Conservation (phyloP, 306 rosid species). For the Cucumis hystrix region DNA sequence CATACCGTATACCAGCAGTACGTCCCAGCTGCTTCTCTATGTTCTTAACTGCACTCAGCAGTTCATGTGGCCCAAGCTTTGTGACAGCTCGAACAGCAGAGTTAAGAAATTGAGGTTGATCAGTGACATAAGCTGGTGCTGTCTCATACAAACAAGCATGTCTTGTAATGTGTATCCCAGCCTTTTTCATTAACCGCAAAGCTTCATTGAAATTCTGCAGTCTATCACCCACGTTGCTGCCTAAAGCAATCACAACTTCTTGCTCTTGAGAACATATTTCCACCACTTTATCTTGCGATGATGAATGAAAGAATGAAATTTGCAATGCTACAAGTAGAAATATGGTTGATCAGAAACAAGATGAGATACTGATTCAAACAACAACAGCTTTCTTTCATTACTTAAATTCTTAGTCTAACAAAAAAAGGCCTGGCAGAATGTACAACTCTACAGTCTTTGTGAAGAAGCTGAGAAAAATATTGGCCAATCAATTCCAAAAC, state of each 20-base stretch:
- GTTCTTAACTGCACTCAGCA: conserved; percentile 49
- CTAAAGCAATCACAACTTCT: conserved; percentile 89
- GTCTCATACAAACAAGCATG: conserved; percentile 83
- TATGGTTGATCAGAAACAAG: conserved; percentile 4
- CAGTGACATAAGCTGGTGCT: conserved; percentile 77
- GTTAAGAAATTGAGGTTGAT: conserved; percentile 75
- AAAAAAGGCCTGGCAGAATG: background rate
- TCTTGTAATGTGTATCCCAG: conserved; percentile 57
- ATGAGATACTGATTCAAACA: background rate
- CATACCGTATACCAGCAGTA: conserved; percentile 62
- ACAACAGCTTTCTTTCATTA: background rate
- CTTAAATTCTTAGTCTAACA: background rate
- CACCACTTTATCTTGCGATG: conserved; percentile 18
- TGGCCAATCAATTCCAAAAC: background rate
- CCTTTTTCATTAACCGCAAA: conserved; percentile 50
- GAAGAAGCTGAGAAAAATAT: background rate
- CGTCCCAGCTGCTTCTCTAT: conserved; percentile 75
- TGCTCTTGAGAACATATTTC: conserved; percentile 61
- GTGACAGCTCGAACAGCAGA: conserved; percentile 84
- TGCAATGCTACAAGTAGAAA: conserved; percentile 32
- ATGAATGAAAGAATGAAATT: conserved; percentile 27
- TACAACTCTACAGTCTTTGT: background rate
- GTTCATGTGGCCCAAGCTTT: conserved; percentile 78
- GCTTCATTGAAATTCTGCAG: conserved; percentile 66
- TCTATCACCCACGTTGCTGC: conserved; percentile 82